phyloP scores from a whole-genome alignment of 129 eudicot genomes.

The Helichrysum umbraculigerum region DNA sequence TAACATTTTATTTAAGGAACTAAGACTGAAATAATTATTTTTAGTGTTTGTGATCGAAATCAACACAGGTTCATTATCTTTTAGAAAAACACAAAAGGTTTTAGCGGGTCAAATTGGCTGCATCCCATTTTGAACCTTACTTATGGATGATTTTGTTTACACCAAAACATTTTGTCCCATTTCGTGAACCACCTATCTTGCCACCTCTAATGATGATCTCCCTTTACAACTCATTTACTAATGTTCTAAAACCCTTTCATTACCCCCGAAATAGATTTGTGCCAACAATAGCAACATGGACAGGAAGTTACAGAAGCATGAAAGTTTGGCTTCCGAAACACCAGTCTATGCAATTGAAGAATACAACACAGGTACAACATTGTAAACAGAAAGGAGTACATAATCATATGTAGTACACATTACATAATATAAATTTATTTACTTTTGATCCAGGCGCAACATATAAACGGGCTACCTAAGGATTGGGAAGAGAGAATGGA shows the following conservation, averaged over 20 bases:
- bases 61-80: neutral
- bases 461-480: slow-evolving; percentile 66
- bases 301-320: slow-evolving; percentile 84
- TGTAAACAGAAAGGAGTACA: neutral
- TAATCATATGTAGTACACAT: neutral
- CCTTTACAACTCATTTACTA: neutral
- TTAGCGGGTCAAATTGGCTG: no score
- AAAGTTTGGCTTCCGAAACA: slow-evolving; percentile 87
- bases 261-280: neutral
- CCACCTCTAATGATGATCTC: neutral
- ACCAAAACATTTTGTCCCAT: neutral
- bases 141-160: no score
- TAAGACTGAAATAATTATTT: neutral
- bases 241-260: neutral
- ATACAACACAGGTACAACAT: slow-evolving; percentile 51
- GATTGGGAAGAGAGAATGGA: slow-evolving; percentile 72
- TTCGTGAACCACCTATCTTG: neutral
- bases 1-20: neutral
- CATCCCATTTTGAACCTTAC: no score
- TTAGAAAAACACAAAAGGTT: no score
- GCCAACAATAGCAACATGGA: slow-evolving; percentile 55
- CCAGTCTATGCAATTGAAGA: slow-evolving; percentile 81
- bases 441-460: slow-evolving; percentile 51
- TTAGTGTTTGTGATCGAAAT: neutral
- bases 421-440: neutral